Percentiles rank a stretch among this genome's conserved stretches.
phyloP scores from a whole-genome alignment of 2,329 filamentous ascomycete species.

The Fonsecaea pedrosoi region DNA sequence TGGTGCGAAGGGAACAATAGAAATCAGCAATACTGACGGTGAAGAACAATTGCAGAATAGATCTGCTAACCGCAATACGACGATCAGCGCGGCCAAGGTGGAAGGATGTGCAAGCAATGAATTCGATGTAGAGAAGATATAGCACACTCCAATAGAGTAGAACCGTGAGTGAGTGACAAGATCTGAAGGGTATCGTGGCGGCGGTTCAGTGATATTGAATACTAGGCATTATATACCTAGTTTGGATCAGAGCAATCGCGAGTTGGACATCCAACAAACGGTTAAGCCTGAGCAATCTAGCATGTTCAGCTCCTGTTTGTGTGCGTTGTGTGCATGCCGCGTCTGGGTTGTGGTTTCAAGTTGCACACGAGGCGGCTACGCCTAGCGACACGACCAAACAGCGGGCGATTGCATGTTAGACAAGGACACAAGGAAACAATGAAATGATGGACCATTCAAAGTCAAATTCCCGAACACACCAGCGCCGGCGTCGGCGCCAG shows the following conservation, averaged over 20 bases:
- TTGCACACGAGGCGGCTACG: not conserved
- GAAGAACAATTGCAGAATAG: not conserved
- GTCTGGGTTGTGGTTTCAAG: conserved; percentile 7
- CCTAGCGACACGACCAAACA: conserved; percentile 14
- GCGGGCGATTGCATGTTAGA: conserved; percentile 12
- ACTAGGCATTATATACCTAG: not conserved
- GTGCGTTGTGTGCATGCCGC: not conserved
- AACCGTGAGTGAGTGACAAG: not conserved
- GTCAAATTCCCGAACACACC: not conserved
- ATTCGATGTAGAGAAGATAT: not conserved
- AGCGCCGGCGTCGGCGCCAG: not conserved
- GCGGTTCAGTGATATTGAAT: not conserved
- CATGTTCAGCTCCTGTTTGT: not conserved
- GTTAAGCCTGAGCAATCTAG: conserved; percentile 1
- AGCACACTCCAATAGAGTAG: conserved; percentile 2
- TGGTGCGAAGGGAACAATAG: not conserved
- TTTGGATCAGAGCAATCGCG: not conserved
- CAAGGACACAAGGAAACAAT: conserved; percentile 9
- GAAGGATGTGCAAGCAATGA: not conserved
- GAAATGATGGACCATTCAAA: conserved; percentile 5
- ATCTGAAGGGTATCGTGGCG: not conserved
- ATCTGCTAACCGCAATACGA: not conserved
- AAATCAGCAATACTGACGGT: not conserved
- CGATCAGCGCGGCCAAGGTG: not conserved
- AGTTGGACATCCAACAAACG: conserved; percentile 9